Base-by-base conservation (phyloP, 192 early-diverging fungal genomes). In the Piromyces finnis region DNA sequence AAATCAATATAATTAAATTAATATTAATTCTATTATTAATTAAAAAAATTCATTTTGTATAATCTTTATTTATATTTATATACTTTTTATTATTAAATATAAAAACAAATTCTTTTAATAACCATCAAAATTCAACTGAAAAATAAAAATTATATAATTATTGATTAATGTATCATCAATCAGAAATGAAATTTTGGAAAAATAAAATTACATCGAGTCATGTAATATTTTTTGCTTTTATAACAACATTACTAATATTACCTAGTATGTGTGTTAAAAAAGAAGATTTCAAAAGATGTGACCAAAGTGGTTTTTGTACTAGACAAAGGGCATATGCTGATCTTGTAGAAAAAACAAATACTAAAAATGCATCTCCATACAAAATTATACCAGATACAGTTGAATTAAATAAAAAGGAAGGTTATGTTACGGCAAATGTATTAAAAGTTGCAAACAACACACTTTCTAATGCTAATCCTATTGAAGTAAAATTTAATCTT, bases 271-370 rank as follows among this genome's bases (percentile, higher is more conserved):
- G 41, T 51, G 80, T 81, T 29, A 82, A 82, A 59, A 59, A 22
- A 3, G 79, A 93, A 81, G 96, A 99, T 84, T 99, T 99, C 83
- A 97, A 95, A 84, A 92, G 87, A 0, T 97, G 96, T 84, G 85
- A 90, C 29, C 93, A 98, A 79, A 89, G 90, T 29, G 92, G 91
- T 11, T 99, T 99, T 83, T 98, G 96, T 84, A 83, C 86, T 16
- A 93, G 97, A 59, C 95, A 99, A 84, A 87, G 94, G 12, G 93
- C 91, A 26, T 95, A 91, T 82, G 95, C 94, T 17, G 94, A 96
- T 39, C 86, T 85, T 5, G 85, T 85, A n/a, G 84, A 86, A 59
- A 82, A 84, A 77, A 81, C 51, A 22, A 37, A 29, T 26, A 81
- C 84, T 22, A 37, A 32, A 68, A 27, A 32, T 27, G 77, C 82